Conservation (phyloP, 768 basidiomycete genomes). For the Ephemerocybe angulata region DNA sequence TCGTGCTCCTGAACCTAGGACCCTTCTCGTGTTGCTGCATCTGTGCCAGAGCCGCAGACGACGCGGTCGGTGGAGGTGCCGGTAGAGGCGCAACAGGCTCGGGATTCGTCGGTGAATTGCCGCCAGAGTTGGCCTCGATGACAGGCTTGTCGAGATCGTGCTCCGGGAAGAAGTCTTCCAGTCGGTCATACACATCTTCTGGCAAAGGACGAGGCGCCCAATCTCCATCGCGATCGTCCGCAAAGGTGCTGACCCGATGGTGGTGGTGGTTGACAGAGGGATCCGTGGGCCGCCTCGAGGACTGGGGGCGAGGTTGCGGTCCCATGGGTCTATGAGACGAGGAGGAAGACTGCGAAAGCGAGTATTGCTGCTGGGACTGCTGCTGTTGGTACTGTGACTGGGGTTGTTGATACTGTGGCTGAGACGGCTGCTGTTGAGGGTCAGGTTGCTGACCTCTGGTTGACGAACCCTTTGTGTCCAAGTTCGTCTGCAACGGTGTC, state of each 20-base stretch:
- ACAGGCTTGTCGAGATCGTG: slow-evolving; percentile 96
- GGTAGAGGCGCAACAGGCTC: slow-evolving; percentile 44
- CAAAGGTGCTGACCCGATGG: slow-evolving; percentile 55
- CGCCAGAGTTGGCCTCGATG: slow-evolving; percentile 80
- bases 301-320: slow-evolving; percentile 17
- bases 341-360: not conserved
- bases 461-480: not conserved
- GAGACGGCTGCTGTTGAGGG: not conserved
- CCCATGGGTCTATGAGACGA: not conserved
- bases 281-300: slow-evolving; percentile 25
- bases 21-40: slow-evolving; percentile 18
- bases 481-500: slow-evolving; percentile 39
- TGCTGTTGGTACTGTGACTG: too few relatives aligned
- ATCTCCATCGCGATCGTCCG: slow-evolving; percentile 57
- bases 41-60: slow-evolving; percentile 7
- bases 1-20: slow-evolving; percentile 51
- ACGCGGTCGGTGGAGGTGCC: slow-evolving; percentile 31
- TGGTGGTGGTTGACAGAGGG: slow-evolving; percentile 13
- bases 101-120: slow-evolving; percentile 67
- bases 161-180: slow-evolving; percentile 94
- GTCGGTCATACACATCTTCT: slow-evolving; percentile 88
- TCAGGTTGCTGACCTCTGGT: not conserved
- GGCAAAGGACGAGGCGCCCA: slow-evolving; percentile 91
- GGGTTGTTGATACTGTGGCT: too few relatives aligned
- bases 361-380: too few relatives aligned